A percentile compares a stretch with the other conserved stretches of the same genome.
Conservation (phyloP, 352 stramenopile genomes). For the Globisporangium orthogonon region DNA sequence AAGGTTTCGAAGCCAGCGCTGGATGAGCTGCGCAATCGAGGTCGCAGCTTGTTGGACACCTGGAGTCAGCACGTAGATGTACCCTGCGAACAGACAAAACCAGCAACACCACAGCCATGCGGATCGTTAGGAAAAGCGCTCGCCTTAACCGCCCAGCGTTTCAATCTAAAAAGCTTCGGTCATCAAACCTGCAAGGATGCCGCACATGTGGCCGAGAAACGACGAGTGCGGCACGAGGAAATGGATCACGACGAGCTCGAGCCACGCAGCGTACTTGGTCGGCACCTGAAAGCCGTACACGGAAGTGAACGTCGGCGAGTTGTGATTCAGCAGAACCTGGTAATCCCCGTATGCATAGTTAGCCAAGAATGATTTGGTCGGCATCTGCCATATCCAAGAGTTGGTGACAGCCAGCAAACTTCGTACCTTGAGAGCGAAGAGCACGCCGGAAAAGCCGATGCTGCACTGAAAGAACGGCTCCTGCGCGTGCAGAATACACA, state of each 20-base stretch:
- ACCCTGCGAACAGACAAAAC: conserved; percentile 2
- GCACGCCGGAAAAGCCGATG: conserved; percentile 70
- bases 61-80: conserved; percentile 14
- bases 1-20: conserved; percentile 2
- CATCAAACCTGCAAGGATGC: conserved; percentile 66
- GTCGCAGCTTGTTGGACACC: conserved; percentile 1
- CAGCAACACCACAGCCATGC: background rate
- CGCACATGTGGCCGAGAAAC: conserved; percentile 82
- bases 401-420: background rate
- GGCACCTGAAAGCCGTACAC: conserved; percentile 73
- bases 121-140: background rate
- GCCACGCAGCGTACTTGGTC: conserved; percentile 85
- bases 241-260: conserved; percentile 84
- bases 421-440: conserved; percentile 73
- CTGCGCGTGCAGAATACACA: conserved; percentile 7
- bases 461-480: conserved; percentile 46
- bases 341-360: background rate
- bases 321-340: conserved; percentile 80
- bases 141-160: too few species aligned
- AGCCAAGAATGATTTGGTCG: too few species aligned
- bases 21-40: background rate
- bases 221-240: conserved; percentile 75
- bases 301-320: conserved; percentile 50
- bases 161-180: too few species aligned
- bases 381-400: conserved; percentile 7